Conservation (phyloP, 2,329 filamentous ascomycete species). For the Bimuria novae-zelandiae region DNA sequence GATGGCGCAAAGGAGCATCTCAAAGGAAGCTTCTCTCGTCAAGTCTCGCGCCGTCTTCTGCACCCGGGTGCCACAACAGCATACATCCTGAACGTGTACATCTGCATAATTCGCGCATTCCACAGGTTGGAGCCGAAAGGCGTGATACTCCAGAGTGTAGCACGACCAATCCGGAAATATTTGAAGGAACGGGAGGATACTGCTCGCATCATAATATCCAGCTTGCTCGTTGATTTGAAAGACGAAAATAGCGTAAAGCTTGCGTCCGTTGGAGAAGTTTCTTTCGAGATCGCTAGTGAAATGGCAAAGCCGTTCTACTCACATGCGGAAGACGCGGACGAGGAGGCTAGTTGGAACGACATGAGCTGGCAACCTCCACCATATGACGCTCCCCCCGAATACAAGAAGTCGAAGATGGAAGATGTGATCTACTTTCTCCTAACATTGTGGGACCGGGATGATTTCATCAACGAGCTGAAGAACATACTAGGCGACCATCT, state of each 20-base stretch:
- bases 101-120: constrained; percentile 77
- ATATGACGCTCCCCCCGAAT: constrained; percentile 86
- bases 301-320: constrained; percentile 66
- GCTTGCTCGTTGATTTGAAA: constrained; percentile 67
- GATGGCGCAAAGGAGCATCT: constrained; percentile 71
- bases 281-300: constrained; percentile 67
- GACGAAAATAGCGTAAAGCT: constrained; percentile 50
- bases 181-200: constrained; percentile 78
- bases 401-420: constrained; percentile 83
- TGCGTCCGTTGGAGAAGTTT: constrained; percentile 67
- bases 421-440: constrained; percentile 93
- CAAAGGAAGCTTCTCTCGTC: constrained; percentile 69
- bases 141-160: constrained; percentile 75
- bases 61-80: constrained; percentile 78
- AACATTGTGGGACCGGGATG: constrained; percentile 83
- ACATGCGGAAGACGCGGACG: constrained; percentile 55
- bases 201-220: constrained; percentile 75
- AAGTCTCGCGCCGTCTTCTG: constrained; percentile 68
- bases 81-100: constrained; percentile 76
- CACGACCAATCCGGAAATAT: constrained; percentile 74
- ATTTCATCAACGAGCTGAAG: constrained; percentile 95
- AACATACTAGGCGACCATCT: constrained; percentile 85
- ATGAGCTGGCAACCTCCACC: constrained; percentile 93
- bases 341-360: constrained; percentile 87
- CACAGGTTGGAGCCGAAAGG: constrained; percentile 77